A percentile compares a stretch with the other conserved stretches of the same genome.
Evolutionary conservation across 176 grass and related monocot genomes (phyloP).

Genomic region (Zizania latifolia): DNA sequence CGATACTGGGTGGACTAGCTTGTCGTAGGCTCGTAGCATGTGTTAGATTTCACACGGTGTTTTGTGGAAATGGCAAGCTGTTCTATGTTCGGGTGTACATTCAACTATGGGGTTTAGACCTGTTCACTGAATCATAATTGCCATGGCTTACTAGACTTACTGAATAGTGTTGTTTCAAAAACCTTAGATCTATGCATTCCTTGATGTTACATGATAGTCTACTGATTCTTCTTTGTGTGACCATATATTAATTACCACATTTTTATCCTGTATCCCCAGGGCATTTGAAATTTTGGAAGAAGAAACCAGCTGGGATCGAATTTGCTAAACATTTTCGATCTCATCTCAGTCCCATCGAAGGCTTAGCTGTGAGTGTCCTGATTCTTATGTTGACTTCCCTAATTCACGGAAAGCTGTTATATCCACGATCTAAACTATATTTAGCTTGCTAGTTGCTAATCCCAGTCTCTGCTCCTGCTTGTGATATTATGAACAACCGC

Average conservation of each 20-base stretch:
- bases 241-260: neutral
- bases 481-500: neutral
- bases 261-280: constrained; percentile 34
- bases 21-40: neutral
- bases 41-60: neutral
- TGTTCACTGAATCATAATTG: neutral
- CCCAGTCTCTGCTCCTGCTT: neutral
- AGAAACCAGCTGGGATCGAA: constrained; percentile 78
- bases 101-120: neutral
- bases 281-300: constrained; percentile 97
- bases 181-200: constrained; percentile 4
- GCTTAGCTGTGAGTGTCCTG: constrained; percentile 71
- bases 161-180: neutral
- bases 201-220: neutral
- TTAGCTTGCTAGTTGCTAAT: constrained; percentile 9
- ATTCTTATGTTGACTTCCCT: constrained; percentile 6
- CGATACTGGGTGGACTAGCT: neutral
- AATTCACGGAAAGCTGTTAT: neutral
- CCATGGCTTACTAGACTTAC: neutral
- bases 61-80: neutral
- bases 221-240: neutral
- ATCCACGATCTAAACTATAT: neutral
- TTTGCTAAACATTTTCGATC: constrained; percentile 98
- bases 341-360: constrained; percentile 96
- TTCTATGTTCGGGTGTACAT: neutral